These are phyloP conservation scores for Phaeomoniella chlamydospora DNA, from an alignment of 2,329 filamentous ascomycete species.

Conservation along the genomic window DNA sequence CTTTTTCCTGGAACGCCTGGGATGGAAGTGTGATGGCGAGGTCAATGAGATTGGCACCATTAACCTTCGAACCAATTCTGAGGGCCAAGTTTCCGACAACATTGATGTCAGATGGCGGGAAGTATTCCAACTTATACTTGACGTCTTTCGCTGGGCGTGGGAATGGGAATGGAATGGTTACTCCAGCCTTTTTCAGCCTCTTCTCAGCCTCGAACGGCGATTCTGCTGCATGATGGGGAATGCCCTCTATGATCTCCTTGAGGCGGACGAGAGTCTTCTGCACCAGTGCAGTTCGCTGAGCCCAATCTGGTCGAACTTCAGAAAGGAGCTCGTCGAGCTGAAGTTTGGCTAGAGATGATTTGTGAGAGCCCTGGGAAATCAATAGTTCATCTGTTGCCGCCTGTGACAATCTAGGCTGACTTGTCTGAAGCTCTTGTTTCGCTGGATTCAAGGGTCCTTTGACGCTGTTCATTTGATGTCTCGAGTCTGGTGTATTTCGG, in stretches of 20 bases:
- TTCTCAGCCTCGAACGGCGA: conserved; percentile 51
- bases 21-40: conserved; percentile 76
- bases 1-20: conserved; percentile 77
- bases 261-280: conserved; percentile 40
- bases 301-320: conserved; percentile 43
- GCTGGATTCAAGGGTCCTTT: no score
- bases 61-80: conserved; percentile 54
- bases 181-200: conserved; percentile 51
- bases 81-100: conserved; percentile 78
- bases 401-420: conserved; percentile 14
- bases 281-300: conserved; percentile 37
- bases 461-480: background rate
- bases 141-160: conserved; percentile 61
- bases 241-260: conserved; percentile 41
- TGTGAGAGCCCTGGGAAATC: conserved; percentile 39
- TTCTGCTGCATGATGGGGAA: conserved; percentile 35
- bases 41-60: conserved; percentile 48
- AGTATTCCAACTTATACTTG: conserved; percentile 70
- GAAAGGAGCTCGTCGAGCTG: conserved; percentile 50
- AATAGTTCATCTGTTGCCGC: conserved; percentile 17
- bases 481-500: background rate
- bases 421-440: no score
- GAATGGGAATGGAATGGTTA: conserved; percentile 73
- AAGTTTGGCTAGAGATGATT: conserved; percentile 52
- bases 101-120: conserved; percentile 63